These are phyloP conservation scores for Coemansia sp. DNA, from an alignment of 192 early-diverging fungal species.

Conservation along the genomic window DNA sequence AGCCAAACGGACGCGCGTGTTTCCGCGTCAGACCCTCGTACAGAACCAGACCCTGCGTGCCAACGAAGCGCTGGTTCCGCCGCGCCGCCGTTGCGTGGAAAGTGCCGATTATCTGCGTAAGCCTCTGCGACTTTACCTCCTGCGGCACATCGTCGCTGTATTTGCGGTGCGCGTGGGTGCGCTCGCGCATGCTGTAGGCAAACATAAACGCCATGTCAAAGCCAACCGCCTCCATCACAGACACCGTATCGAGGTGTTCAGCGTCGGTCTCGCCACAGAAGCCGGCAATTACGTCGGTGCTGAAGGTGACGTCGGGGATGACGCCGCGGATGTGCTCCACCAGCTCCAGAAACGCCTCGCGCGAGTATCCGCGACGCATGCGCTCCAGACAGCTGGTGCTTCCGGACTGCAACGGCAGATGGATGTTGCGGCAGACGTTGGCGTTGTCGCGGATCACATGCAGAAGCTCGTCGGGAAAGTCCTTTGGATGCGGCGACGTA, in stretches of 20 bases:
- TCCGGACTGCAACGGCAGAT: slow-evolving; percentile 74
- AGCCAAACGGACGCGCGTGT: slow-evolving; percentile 56
- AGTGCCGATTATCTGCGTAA: slow-evolving; percentile 66
- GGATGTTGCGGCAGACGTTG: slow-evolving; percentile 73
- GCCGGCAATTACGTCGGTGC: slow-evolving; percentile 73
- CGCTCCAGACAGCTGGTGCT: slow-evolving; percentile 63
- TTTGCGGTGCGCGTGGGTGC: slow-evolving; percentile 70
- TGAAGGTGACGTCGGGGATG: slow-evolving; percentile 73
- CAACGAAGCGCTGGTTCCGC: slow-evolving; percentile 58
- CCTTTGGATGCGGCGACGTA: slow-evolving; percentile 79
- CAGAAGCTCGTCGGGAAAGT: slow-evolving; percentile 73
- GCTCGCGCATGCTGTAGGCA: slow-evolving; percentile 75
- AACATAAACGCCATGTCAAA: slow-evolving; percentile 82
- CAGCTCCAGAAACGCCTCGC: slow-evolving; percentile 69
- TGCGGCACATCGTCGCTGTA: slow-evolving; percentile 67
- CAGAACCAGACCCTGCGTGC: slow-evolving; percentile 57
- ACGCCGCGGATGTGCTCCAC: slow-evolving; percentile 64
- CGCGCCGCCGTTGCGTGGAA: slow-evolving; percentile 61
- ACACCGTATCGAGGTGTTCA: slow-evolving; percentile 70
- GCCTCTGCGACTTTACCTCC: slow-evolving; percentile 61
- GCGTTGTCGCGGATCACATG: slow-evolving; percentile 66
- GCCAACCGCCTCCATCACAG: slow-evolving; percentile 64
- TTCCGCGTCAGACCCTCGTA: slow-evolving; percentile 56
- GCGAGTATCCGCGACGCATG: slow-evolving; percentile 76
- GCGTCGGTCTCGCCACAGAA: slow-evolving; percentile 78